These are phyloP conservation scores for Aspergillus tubingensis DNA, from an alignment of 2,329 filamentous ascomycete species.

Conservation along the genomic window DNA sequence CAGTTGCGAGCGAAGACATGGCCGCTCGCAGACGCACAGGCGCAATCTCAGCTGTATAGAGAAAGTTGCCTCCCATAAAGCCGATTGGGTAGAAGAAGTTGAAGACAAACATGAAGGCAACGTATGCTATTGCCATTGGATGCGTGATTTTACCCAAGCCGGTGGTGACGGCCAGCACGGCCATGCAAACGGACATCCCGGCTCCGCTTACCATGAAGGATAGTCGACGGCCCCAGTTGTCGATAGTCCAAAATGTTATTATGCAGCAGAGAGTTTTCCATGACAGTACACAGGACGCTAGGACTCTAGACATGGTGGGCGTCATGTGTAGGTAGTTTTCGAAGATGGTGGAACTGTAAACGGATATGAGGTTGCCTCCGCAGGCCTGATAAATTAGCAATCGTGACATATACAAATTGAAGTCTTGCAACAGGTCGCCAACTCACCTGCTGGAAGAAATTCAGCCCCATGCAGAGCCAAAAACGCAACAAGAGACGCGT, in stretches of 20 bases:
- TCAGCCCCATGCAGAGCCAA: constrained; percentile 50
- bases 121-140: not conserved
- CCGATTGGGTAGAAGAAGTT: constrained; percentile 16
- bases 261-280: constrained; percentile 16
- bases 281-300: constrained; percentile 10
- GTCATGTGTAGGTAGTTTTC: constrained; percentile 8
- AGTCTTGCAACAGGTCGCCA: not conserved
- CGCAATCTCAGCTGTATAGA: constrained; percentile 13
- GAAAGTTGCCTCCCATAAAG: constrained; percentile 9
- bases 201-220: constrained; percentile 12
- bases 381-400: not conserved
- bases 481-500: constrained; percentile 54
- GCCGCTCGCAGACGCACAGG: constrained; percentile 9
- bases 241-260: constrained; percentile 13
- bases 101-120: constrained; percentile 10
- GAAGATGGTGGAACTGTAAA: constrained; percentile 36
- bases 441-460: constrained; percentile 48
- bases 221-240: constrained; percentile 14
- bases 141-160: not conserved
- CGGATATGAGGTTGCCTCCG: constrained; percentile 38
- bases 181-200: constrained; percentile 16
- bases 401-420: not conserved
- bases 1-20: constrained; percentile 12
- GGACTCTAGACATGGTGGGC: not conserved
- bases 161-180: constrained; percentile 12